Evolutionary conservation across 768 basidiomycete species (phyloP).

Genomic region (Auricularia sp.): DNA sequence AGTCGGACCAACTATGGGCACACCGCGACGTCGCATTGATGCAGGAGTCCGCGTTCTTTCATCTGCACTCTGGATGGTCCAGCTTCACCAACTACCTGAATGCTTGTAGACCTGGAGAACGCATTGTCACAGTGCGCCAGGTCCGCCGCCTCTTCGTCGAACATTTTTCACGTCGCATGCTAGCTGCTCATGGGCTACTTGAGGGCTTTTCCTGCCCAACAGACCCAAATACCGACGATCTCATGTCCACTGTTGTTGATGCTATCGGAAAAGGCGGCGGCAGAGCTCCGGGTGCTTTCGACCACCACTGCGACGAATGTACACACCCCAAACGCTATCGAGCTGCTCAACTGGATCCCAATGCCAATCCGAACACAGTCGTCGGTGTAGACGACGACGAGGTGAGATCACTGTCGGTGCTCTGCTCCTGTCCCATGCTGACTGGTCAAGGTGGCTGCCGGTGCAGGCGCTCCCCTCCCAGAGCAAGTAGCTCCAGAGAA

Average conservation of each 20-base stretch:
- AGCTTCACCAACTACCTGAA: conserved; percentile 21
- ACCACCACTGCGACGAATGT: conserved; percentile 15
- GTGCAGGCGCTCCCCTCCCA: too few species aligned
- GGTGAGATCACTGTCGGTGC: too few species aligned
- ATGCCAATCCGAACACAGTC: too few species aligned
- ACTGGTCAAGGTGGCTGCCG: too few species aligned
- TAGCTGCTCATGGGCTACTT: conserved; percentile 10
- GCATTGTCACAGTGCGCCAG: conserved; percentile 14
- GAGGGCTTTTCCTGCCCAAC: conserved; percentile 9
- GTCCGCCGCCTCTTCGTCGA: conserved; percentile 20
- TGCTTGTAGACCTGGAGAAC: background rate
- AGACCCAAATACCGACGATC: conserved; percentile 9
- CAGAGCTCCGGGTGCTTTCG: conserved; percentile 6
- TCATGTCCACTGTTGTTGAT: conserved; percentile 9
- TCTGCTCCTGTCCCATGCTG: too few species aligned
- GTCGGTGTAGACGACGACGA: too few species aligned
- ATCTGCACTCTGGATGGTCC: conserved; percentile 20
- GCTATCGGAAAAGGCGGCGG: conserved; percentile 14
- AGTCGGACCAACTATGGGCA: background rate
- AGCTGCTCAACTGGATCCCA: too few species aligned
- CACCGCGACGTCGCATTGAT: conserved; percentile 11
- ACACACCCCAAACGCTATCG: conserved; percentile 18
- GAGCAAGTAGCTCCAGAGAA: too few species aligned
- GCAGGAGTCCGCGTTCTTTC: conserved; percentile 17
- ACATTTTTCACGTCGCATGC: conserved; percentile 16